Conservation (phyloP, 495 filamentous ascomycete species). For the Sphaerosporella brunnea region DNA sequence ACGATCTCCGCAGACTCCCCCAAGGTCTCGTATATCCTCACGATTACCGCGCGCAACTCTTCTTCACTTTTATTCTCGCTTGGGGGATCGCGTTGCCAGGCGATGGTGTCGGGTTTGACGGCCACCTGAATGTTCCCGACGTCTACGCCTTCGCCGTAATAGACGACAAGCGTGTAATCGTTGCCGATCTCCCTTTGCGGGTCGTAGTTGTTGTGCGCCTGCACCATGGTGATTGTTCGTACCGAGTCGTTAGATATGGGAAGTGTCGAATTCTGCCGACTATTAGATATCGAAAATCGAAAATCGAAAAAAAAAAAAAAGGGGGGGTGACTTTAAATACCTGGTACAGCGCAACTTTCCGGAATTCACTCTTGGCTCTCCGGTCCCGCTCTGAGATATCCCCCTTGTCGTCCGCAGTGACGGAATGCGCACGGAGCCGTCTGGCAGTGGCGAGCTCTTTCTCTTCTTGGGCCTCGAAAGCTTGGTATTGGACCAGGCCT, state of each 20-base stretch:
- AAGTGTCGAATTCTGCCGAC: neutral
- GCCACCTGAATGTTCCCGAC: neutral
- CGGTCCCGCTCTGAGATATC: neutral
- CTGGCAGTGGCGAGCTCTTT: no score
- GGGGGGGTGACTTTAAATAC: neutral
- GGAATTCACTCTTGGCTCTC: neutral
- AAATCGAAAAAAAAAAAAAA: neutral
- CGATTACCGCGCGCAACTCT: neutral
- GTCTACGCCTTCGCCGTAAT: neutral
- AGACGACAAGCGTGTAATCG: neutral
- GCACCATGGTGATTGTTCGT: neutral
- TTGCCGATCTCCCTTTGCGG: neutral
- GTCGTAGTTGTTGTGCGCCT: neutral
- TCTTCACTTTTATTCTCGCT: neutral
- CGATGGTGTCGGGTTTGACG: neutral
- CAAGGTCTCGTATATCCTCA: neutral
- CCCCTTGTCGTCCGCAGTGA: neutral
- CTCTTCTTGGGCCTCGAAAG: no score
- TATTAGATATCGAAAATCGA: neutral
- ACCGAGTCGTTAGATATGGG: neutral
- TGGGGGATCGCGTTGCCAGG: neutral
- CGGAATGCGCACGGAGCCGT: neutral
- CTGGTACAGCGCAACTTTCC: neutral
- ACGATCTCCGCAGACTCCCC: neutral
- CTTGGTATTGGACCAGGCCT: constrained; percentile 2